Evolutionary conservation across 345 rosid genomes (phyloP).

Genomic region (Schrenkiella parvula): DNA sequence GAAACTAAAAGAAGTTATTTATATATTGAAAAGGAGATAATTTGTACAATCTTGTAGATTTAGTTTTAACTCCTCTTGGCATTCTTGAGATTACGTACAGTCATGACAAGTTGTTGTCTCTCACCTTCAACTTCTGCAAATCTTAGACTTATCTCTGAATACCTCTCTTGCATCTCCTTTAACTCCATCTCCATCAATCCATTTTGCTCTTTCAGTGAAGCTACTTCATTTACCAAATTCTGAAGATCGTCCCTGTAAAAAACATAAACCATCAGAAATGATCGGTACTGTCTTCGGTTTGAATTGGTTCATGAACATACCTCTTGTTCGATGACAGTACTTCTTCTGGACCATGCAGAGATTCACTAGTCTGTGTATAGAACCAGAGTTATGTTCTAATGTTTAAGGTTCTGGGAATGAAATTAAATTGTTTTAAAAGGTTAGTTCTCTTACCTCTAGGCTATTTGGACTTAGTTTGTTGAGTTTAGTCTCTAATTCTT

Average conservation of each 20-base stretch:
- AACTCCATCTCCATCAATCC: slow-evolving; percentile 65
- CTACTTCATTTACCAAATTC: slow-evolving; percentile 26
- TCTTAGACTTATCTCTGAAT: slow-evolving; percentile 80
- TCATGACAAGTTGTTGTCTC: slow-evolving; percentile 88
- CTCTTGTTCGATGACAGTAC: slow-evolving; percentile 22
- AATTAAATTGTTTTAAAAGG: background rate
- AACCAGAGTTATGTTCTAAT: background rate
- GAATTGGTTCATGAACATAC: slow-evolving; percentile 31
- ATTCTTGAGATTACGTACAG: slow-evolving; percentile 64
- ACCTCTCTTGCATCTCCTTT: slow-evolving; percentile 90
- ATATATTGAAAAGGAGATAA: background rate
- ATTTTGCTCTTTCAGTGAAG: slow-evolving; percentile 50
- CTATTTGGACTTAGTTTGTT: slow-evolving; percentile 40
- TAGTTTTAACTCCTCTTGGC: slow-evolving; percentile 47
- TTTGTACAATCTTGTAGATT: slow-evolving; percentile 24
- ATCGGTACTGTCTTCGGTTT: background rate
- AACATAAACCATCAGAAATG: background rate
- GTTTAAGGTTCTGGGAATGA: background rate
- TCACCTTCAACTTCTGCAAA: slow-evolving; percentile 97
- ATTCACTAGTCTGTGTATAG: slow-evolving; percentile 13
- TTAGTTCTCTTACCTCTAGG: slow-evolving; percentile 39
- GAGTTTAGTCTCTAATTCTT: slow-evolving; percentile 53
- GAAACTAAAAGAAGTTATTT: background rate
- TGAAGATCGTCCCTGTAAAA: background rate
- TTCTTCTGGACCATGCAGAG: background rate